Evolutionary conservation across 2,329 filamentous ascomycete species (phyloP), one percentile per base, ranked within the genome.

Genomic region (Colletotrichum echinochloae): DNA sequence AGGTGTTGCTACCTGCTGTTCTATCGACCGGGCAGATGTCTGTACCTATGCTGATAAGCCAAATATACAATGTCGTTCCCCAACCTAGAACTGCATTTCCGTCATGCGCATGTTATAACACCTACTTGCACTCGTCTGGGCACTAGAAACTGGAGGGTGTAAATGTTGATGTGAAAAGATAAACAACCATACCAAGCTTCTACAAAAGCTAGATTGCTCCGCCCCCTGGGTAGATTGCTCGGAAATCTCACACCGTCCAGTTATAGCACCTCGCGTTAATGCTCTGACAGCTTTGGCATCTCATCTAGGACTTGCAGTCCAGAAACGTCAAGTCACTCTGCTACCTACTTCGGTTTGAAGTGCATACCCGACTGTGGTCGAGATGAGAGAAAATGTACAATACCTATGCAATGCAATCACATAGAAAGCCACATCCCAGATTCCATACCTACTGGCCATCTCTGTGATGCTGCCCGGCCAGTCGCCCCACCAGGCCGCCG

Each of bases 401-500:
- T 55, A n/a, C n/a, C n/a, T n/a, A 55, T 37, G 30, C 30, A 55
- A n/a, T 55, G 52, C 52, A 55, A 55, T 20, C 30, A 37, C 20
- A 8, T 16, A 9, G 30, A 16, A 35, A 37, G 52, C 30, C 52
- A 55, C 30, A 35, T 12, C 33, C 14, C 9, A 20, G 12, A 14
- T 16, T 20, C 18, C n/a, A 28, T 30, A n/a, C n/a, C 35, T 16
- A 26, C 33, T 51, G 18, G 12, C 23, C 33, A 33, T 12, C 48
- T 30, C 60, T 37, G 48, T n/a, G 37, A 41, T 46, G 16, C 49
- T 28, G 49, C 41, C 28, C 37, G 51, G 23, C 12, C 20, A 46
- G 57, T 23, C 20, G 23, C 57, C 65, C 65, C 68, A 71, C 57
- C 62, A 64, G 63, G 67, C 56, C 51, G 65, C 68, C 65, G 68